Base-by-base conservation (phyloP, 768 basidiomycete genomes). In the Trametes cinnabarina region DNA sequence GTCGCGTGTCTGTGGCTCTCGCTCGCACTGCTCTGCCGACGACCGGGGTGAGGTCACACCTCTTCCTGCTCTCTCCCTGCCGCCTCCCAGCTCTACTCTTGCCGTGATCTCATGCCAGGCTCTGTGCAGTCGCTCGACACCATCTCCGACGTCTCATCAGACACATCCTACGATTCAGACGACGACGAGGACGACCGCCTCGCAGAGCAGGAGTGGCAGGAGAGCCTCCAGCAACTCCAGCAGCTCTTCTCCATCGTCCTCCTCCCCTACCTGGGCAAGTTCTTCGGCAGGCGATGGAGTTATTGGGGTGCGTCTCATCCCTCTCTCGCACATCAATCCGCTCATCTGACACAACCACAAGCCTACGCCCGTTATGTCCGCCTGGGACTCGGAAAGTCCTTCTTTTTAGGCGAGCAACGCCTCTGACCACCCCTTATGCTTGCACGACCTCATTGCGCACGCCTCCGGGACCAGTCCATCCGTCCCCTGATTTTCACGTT, bases 141-240 rank as follows among this genome's bases (percentile, higher is more conserved):
- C 55, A 71, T 82, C 41, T 80, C 72, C 4, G 30, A 32, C 30
- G 62, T 76, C 51, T 74, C 76, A 19, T 79, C 80, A 12, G 72
- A 72, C 37, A 66, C 61, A 54, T 84, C 82, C 32, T 83, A 82
- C 69, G 84, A 85, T 69, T 68, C 65, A 26, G 78, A 79, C 62
- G 88, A 90, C 56, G 90, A 93, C 66, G 88, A 90, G 57, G 90
- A 93, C 66, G 84, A 83, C 64, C 82, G 78, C 39, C 76, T 88
- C 46, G 89, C 90, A 2, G 90, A 94, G 72, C 81, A 88, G 69
- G 94, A 97, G 75, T 96, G 94, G 94, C 88, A 94, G 66, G 94
- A 97, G 72, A 91, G 88, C 66, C 67, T 96, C 48, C 75, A 86
- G 59, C 93, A 97, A 70, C 79, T 97, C 43, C 86, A 90, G 68